phyloP scores from a whole-genome alignment of 768 basidiomycete species.

The Suillus sp. region DNA sequence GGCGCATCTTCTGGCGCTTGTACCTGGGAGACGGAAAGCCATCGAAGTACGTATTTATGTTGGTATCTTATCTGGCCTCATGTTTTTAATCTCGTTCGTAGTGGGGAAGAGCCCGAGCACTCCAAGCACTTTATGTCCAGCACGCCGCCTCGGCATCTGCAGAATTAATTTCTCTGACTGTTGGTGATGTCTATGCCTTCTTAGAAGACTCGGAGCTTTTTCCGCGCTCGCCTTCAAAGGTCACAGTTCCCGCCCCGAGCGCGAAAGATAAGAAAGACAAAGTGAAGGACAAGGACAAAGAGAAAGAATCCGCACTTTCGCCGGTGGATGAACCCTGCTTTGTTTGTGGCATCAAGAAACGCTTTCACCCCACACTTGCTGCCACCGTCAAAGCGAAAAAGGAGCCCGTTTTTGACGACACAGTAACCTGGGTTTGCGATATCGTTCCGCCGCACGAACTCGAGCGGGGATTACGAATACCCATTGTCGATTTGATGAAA shows the following conservation, averaged over 20 bases:
- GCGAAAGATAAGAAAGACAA: conserved; percentile 26
- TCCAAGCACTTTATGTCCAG: conserved; percentile 42
- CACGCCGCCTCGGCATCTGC: conserved; percentile 22
- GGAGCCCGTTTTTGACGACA: conserved; percentile 16
- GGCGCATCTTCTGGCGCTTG: conserved; percentile 37
- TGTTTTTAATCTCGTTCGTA: conserved; percentile 22
- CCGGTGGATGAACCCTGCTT: conserved; percentile 29
- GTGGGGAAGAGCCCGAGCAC: conserved; percentile 49
- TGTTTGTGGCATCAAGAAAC: conserved; percentile 32
- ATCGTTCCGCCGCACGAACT: conserved; percentile 27
- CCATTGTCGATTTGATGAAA: conserved; percentile 23
- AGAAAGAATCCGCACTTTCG: conserved; percentile 23
- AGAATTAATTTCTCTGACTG: conserved; percentile 32
- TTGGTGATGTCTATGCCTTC: conserved; percentile 47
- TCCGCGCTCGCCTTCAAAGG: conserved; percentile 31
- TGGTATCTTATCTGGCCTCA: not conserved
- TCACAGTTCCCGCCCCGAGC: conserved; percentile 14
- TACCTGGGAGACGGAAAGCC: conserved; percentile 48
- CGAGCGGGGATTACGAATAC: conserved; percentile 21
- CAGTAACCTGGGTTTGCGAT: conserved; percentile 24
- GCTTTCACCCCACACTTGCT: conserved; percentile 27
- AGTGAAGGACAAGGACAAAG: conserved; percentile 23
- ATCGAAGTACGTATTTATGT: conserved; percentile 41
- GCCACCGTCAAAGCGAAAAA: conserved; percentile 16
- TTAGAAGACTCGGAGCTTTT: conserved; percentile 44